Evolutionary conservation across 768 basidiomycete genomes (phyloP), one percentile per base, ranked within the genome.

Genomic region (Leucosporidium yakuticum): DNA sequence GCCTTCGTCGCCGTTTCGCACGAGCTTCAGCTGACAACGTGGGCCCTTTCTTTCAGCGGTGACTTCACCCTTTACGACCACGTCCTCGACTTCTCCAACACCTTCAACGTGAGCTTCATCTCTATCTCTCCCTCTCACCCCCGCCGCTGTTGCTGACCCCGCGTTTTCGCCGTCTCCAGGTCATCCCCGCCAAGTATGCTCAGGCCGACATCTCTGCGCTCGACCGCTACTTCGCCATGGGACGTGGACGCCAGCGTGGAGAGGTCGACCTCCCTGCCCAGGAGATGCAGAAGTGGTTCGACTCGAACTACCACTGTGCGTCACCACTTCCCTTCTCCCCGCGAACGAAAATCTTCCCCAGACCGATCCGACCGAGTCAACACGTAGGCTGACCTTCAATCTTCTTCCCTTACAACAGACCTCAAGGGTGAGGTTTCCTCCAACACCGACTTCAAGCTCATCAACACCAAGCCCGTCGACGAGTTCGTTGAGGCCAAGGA

Each of bases 221-320:
- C 73, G 95, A 99, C 81, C 87, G 93, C 78, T 96, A 90, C 82
- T 98, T 99, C 76, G 96, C 96, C 76, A 94, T 98, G 90, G 96
- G 95, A 63, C 95, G 96, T 81, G 96, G 96, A 66, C 91, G 95
- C 74, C 96, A 99, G 81, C 84, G 88, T 51, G 90, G 86, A 71
- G 88, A 87, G 68, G 94, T 98, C 76, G 96, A 99, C 81, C 92
- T 98, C 73, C 64, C 67, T 54, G 73, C 67, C n/a, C 66, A 70
- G 60, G 94, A 97, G 83, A 98, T 98, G 96, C 97, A 96, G 85
- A 98, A 98, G 82, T 99, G 96, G 95, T 91, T 77, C 75, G 87
- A 82, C 63, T 66, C 62, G 57, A 73, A 73, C 71, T 71, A 69
- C 49, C 50, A 34, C 49, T 53, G 63, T 69, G 25, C 50, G 64